Percentiles rank a stretch among this genome's conserved stretches.
These are phyloP conservation scores for Lactarius hengduanensis DNA, from an alignment of 768 basidiomycete species.

Conservation along the genomic window DNA sequence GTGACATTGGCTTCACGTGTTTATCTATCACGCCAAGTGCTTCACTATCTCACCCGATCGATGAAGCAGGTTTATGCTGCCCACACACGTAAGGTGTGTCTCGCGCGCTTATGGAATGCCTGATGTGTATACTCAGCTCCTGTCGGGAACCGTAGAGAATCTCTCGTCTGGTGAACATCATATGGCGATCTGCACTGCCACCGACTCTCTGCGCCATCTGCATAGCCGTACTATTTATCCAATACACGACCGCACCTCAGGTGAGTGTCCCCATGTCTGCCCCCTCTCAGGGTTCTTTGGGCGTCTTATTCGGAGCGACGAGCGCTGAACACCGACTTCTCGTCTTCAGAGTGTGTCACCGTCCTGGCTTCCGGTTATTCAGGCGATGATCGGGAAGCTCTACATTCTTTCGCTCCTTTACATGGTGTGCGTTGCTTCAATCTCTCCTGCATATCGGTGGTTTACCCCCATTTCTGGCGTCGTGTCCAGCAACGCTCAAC, in stretches of 20 bases:
- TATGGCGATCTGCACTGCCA: slow-evolving; percentile 19
- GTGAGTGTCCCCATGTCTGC: not conserved
- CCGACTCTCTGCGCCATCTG: slow-evolving; percentile 17
- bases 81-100: slow-evolving; percentile 10
- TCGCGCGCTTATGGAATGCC: not conserved
- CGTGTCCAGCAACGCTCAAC: not conserved
- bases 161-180: slow-evolving; percentile 2
- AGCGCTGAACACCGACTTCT: not conserved
- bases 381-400: slow-evolving; percentile 19
- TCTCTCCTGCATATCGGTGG: not conserved
- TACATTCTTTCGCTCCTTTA: slow-evolving; percentile 20
- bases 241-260: not conserved
- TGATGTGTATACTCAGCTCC: not conserved
- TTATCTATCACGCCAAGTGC: not conserved
- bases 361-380: slow-evolving; percentile 3
- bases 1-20: not conserved
- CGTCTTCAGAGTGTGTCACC: not conserved
- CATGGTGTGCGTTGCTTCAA: slow-evolving; percentile 4
- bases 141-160: not conserved
- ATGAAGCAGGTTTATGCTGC: not conserved
- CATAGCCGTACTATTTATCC: not conserved
- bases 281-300: not conserved
- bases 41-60: not conserved
- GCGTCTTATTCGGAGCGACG: not conserved
- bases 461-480: not conserved